Evolutionary conservation across 192 early-diverging fungal genomes (phyloP), one percentile per base, ranked within the genome.

Genomic region (Coemansia sp.): DNA sequence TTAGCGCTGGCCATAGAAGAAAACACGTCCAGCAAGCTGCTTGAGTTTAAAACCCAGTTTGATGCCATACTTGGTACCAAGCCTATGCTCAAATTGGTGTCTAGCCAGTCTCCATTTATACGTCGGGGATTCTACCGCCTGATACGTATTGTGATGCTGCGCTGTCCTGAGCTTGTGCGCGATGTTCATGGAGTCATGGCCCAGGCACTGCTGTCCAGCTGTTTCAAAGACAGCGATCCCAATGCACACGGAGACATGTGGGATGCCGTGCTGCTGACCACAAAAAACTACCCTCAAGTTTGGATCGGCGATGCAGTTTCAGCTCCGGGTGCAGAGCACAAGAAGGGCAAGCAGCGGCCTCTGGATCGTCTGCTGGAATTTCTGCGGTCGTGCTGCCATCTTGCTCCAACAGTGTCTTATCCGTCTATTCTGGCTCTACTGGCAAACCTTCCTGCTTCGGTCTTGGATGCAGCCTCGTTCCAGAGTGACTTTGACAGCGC

Each of bases 181-280:
- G 59, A 62, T 18, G 71, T 76, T 22, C 63, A 86, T n/a, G 69
- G 60, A 2, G n/a, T 80, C 7, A 67, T 94, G 38, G 75, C 83
- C 16, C 84, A 72, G 7, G 63, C 71, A 4, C 89, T 95, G 61
- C 84, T 91, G 30, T 68, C 78, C 8, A 78, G 82, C 38, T 87
- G 84, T 31, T 93, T 97, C 71, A 70, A 66, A 1, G 94, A 98
- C 59, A 88, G 85, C 76, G 91, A 94, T 20, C 60, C 83, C 0
- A 76, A 84, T 4, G 89, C 85, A 20, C 91, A 93, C 60, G 76
- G 85, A 5, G 91, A 93, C 25, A 78, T 98, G 71, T 96, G 95
- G 94, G 93, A 96, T 63, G 81, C 96, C 7, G 68, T 97, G 7
- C 73, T 97, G 59, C 63, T 93, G 10, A 78, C 91, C 25, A 93